A percentile compares a stretch with the other conserved stretches of the same genome.
Conservation (phyloP, 106 monocot genomes). For the Apostasia ramifera region DNA sequence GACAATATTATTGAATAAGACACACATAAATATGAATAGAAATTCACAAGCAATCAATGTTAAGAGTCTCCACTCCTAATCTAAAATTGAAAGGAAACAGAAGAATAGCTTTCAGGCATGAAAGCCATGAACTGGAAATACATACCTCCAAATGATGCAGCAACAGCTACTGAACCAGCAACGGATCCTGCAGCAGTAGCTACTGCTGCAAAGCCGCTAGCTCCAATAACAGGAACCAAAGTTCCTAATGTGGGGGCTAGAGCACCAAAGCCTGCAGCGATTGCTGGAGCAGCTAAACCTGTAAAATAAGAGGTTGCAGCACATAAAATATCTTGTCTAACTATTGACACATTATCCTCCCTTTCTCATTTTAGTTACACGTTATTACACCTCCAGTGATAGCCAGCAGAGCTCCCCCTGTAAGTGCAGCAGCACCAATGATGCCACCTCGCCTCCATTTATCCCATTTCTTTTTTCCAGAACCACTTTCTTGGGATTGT, state of each 20-base stretch:
- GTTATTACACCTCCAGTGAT: constrained; percentile 70
- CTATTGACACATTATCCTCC: neutral
- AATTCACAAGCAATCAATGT: too few species aligned
- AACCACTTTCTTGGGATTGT: constrained; percentile 35
- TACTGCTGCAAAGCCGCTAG: constrained; percentile 94
- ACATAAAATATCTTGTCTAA: neutral
- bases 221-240: constrained; percentile 84
- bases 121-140: neutral
- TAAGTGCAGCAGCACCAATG: constrained; percentile 94
- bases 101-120: neutral
- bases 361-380: neutral
- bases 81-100: too few species aligned
- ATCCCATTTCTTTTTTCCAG: constrained; percentile 57
- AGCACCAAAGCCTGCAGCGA: constrained; percentile 96
- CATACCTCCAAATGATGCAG: constrained; percentile 96
- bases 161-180: constrained; percentile 96
- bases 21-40: too few species aligned
- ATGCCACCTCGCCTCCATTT: constrained; percentile 94
- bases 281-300: constrained; percentile 99
- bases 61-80: too few species aligned
- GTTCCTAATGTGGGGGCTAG: constrained; percentile 88
- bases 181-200: constrained; percentile 92
- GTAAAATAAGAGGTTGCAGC: constrained; percentile 12
- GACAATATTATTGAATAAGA: too few species aligned
- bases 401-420: constrained; percentile 86